Base-by-base conservation (phyloP, 805 yeast genomes). In the Starmerella riodocensis region DNA sequence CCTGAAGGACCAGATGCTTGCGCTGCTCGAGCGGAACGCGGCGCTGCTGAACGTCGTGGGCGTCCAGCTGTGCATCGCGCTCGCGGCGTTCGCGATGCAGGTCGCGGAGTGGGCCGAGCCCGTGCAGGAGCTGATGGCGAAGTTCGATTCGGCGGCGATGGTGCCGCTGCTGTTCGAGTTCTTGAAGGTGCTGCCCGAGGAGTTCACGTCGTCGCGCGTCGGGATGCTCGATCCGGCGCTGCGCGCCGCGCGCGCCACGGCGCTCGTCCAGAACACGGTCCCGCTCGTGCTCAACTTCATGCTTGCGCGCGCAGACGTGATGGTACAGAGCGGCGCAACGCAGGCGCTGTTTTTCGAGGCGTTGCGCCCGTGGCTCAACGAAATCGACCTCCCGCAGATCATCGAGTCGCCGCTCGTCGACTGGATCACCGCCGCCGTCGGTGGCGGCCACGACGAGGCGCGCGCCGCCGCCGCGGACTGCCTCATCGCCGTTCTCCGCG, bases 381-480 rank as follows among this genome's bases (percentile, higher is more conserved):
- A 93, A 57, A 73, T 84, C 35, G 81, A 88, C 3, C 67, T 88
- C 21, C 76, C 73, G 37, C 69, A 73, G 34, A 63, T 91, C n/a
- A 60, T 88, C 31, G 60, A 71, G 8, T 65, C 74, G 16, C 71
- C 91, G 1, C 62, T 91, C 30, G 73, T 85, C 19, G 64, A 70
- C 6, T 62, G 85, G 43, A 71, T 86, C 22, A 81, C 86, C 57
- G 68, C 67, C 36, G 81, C 86, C 57, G 68, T 67, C 36, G 73
- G 82, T 1, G 59, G 78, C 28, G 44, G 61, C 7, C 79, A 75
- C 23, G 60, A 56, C 13, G 76, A 73, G 13, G 70, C 82, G 1
- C 84, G 86, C 52, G 95, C 88, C 36, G 74, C 78, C 7, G 78
- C 95, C 1, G 68, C 82, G 16, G 97, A 88, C 40, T 83, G 95